Conservation (phyloP, 345 rosid genomes). For the Moricandia moricandioides region DNA sequence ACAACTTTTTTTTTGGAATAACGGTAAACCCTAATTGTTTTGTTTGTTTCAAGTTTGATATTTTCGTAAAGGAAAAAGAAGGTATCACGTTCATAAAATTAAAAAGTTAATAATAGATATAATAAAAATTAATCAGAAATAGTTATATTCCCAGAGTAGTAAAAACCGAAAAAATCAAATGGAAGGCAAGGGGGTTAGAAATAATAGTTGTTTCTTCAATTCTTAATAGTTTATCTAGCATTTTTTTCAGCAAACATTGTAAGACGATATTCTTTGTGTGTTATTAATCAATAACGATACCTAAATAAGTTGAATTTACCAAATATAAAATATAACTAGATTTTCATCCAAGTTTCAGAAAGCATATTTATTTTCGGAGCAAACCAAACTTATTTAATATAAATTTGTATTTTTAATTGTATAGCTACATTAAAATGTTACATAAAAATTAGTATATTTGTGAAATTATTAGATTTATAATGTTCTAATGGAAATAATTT, state of each 20-base stretch:
- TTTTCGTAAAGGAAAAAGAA: not conserved
- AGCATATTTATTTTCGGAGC: no score
- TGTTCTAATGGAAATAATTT: no score
- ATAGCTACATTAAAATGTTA: no score
- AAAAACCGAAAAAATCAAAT: not conserved
- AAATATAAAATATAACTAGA: no score
- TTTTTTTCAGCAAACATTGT: not conserved
- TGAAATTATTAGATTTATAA: no score
- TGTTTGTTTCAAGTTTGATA: not conserved
- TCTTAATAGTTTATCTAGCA: not conserved
- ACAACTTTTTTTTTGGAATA: no score
- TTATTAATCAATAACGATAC: not conserved
- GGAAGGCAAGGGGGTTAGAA: not conserved
- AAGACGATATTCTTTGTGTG: not conserved
- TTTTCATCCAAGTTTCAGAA: no score
- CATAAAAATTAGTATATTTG: no score
- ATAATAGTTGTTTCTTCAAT: not conserved
- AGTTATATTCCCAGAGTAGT: not conserved
- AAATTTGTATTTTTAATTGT: no score
- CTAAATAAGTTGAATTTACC: not conserved
- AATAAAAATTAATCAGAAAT: not conserved
- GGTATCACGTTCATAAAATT: not conserved
- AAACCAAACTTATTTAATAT: no score
- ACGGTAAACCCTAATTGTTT: not conserved
- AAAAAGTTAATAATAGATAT: not conserved